These are phyloP conservation scores for Tephrocybe sp. DNA, from an alignment of 768 basidiomycete species.

Conservation along the genomic window DNA sequence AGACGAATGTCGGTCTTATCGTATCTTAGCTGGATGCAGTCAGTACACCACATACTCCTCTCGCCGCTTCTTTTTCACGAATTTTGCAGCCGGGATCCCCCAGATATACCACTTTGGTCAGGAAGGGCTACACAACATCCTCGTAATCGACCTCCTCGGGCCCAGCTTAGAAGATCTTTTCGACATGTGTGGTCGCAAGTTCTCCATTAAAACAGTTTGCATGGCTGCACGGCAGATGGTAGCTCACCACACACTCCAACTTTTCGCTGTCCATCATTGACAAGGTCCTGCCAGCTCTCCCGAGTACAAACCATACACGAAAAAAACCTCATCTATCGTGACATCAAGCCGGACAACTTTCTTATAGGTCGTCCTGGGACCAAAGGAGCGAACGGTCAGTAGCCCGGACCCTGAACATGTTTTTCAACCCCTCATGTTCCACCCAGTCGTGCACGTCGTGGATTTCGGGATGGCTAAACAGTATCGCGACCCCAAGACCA, in stretches of 20 bases:
- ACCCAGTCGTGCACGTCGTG: slow-evolving; percentile 82
- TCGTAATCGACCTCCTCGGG: slow-evolving; percentile 96
- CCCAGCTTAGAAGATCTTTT: slow-evolving; percentile 97
- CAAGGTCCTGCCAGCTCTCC: slow-evolving; percentile 56
- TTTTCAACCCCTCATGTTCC: slow-evolving; percentile 10
- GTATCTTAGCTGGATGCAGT: slow-evolving; percentile 89
- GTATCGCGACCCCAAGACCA: slow-evolving; percentile 98
- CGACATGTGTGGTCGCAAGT: slow-evolving; percentile 98
- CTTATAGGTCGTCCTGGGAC: slow-evolving; percentile 92
- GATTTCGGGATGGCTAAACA: slow-evolving; percentile 99
- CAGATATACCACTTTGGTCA: slow-evolving; percentile 99
- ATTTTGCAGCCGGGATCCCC: slow-evolving; percentile 80
- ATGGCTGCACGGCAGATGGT: slow-evolving; percentile 99
- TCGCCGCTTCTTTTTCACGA: slow-evolving; percentile 17
- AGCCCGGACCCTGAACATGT: background rate
- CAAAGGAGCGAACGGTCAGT: slow-evolving; percentile 79
- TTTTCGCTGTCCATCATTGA: slow-evolving; percentile 8
- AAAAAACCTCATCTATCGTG: slow-evolving; percentile 98
- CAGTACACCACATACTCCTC: slow-evolving; percentile 34
- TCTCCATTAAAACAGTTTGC: slow-evolving; percentile 96
- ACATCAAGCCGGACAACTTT: slow-evolving; percentile 99
- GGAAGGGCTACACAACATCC: slow-evolving; percentile 96
- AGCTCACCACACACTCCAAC: slow-evolving; percentile 19
- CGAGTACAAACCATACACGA: slow-evolving; percentile 98
- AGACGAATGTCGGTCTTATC: slow-evolving; percentile 97